Conservation (phyloP, 495 filamentous ascomycete species). For the Bacidia rubella region DNA sequence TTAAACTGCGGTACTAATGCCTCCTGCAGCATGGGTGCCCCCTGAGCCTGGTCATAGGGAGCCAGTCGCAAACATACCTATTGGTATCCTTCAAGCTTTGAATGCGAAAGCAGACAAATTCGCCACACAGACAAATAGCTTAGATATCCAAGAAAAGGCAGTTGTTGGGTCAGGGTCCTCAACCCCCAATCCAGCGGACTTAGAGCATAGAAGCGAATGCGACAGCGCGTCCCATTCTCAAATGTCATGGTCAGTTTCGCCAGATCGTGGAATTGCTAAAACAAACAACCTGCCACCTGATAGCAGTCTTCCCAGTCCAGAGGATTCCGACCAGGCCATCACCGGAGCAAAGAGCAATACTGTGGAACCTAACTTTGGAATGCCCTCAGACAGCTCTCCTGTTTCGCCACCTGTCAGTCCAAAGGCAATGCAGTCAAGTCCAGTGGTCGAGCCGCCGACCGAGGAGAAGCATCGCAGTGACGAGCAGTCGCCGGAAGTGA, state of each 20-base stretch:
- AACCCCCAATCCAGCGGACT: not conserved
- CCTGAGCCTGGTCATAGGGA: constrained; percentile 15
- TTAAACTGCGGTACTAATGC: constrained; percentile 6
- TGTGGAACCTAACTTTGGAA: too few species aligned
- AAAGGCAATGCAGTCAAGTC: not conserved
- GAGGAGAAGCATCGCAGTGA: too few species aligned
- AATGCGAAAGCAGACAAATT: constrained; percentile 10
- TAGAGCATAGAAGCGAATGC: not conserved
- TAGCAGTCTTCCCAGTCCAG: constrained; percentile 10
- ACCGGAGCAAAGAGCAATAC: not conserved
- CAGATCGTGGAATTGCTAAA: constrained; percentile 1
- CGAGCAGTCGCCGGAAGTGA: too few species aligned
- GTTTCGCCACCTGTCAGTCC: too few species aligned
- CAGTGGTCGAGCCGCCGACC: not conserved
- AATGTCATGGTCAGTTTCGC: constrained; percentile 6
- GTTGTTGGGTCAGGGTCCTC: not conserved
- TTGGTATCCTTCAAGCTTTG: constrained; percentile 15
- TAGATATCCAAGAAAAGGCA: not conserved
- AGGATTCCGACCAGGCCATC: not conserved
- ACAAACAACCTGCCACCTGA: constrained; percentile 15
- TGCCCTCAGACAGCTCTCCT: too few species aligned
- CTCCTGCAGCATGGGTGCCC: constrained; percentile 17
- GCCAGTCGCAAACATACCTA: constrained; percentile 21
- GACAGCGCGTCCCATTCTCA: not conserved
- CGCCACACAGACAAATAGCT: not conserved